Evolutionary conservation across 371 early-diverging fungal species (phyloP).

Genomic region (Rhizopus arrhizus): DNA sequence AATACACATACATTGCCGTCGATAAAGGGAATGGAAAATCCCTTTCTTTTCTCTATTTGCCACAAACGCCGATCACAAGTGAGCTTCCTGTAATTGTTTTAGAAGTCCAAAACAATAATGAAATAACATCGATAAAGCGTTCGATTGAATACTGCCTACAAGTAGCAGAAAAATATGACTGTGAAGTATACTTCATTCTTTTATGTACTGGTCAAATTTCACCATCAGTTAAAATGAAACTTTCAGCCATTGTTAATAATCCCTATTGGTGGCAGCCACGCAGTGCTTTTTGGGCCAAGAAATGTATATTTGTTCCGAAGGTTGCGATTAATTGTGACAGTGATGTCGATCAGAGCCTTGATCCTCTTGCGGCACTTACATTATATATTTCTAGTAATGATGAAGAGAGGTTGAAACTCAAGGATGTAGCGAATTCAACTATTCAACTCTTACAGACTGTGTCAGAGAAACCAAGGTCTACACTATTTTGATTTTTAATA

Average conservation of each 20-base stretch:
- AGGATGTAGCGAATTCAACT: constrained; percentile 16
- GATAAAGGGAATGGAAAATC: constrained; percentile 7
- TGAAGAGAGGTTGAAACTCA: constrained; percentile 18
- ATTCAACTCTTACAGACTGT: constrained; percentile 16
- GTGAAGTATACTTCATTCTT: constrained; percentile 16
- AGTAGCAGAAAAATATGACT: constrained; percentile 6
- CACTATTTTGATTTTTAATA: no score
- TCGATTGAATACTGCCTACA: constrained; percentile 12
- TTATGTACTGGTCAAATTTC: constrained; percentile 18
- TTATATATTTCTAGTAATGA: constrained; percentile 19
- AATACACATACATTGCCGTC: constrained; percentile 8
- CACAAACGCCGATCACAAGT: constrained; percentile 8
- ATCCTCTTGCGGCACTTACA: constrained; percentile 14
- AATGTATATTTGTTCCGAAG: constrained; percentile 13
- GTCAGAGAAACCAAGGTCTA: neutral
- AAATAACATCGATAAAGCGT: constrained; percentile 12
- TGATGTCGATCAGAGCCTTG: constrained; percentile 13
- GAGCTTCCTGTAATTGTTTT: constrained; percentile 18
- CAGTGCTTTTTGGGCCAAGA: constrained; percentile 15
- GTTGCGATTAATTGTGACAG: constrained; percentile 13
- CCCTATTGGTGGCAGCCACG: constrained; percentile 4
- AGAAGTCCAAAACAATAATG: constrained; percentile 17
- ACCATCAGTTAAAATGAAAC: constrained; percentile 13
- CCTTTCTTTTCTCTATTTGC: constrained; percentile 11
- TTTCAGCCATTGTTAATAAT: constrained; percentile 4